Conservation (phyloP, 148 eudicot species). For the Chenopodium quinoa region DNA sequence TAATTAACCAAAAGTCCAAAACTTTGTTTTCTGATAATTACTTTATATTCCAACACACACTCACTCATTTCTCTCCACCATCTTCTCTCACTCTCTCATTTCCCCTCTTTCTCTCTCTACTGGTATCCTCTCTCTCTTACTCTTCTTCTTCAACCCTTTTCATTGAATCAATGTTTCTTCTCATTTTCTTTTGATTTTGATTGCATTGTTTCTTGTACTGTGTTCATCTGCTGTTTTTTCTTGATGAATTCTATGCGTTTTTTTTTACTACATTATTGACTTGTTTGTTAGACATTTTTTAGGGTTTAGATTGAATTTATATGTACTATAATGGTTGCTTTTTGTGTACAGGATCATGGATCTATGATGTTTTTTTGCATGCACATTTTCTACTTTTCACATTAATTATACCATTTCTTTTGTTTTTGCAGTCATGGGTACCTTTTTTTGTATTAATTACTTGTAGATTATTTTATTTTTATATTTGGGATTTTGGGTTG, state of each 20-base stretch:
- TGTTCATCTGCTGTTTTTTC: background rate
- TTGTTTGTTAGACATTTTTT: background rate
- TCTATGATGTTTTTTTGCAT: constrained; percentile 5
- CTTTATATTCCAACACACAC: constrained; percentile 13
- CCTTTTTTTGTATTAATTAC: background rate
- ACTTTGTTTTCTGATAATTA: too few relatives aligned
- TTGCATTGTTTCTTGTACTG: background rate
- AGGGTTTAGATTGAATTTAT: background rate
- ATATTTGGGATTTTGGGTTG: background rate
- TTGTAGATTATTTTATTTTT: background rate
- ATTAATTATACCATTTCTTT: background rate
- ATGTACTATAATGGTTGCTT: background rate
- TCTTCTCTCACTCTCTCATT: background rate
- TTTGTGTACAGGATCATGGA: background rate
- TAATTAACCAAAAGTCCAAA: too few relatives aligned
- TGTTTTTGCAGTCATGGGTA: background rate
- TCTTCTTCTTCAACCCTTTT: background rate
- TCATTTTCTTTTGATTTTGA: background rate
- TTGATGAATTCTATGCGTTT: background rate
- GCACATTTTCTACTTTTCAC: background rate
- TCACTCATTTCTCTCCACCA: background rate
- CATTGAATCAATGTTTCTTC: background rate
- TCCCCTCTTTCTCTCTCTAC: constrained; percentile 15
- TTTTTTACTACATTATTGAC: background rate
- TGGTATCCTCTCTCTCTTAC: background rate